Base-by-base conservation (phyloP, 73 alveolate species). In the Blepharisma japonicum region DNA sequence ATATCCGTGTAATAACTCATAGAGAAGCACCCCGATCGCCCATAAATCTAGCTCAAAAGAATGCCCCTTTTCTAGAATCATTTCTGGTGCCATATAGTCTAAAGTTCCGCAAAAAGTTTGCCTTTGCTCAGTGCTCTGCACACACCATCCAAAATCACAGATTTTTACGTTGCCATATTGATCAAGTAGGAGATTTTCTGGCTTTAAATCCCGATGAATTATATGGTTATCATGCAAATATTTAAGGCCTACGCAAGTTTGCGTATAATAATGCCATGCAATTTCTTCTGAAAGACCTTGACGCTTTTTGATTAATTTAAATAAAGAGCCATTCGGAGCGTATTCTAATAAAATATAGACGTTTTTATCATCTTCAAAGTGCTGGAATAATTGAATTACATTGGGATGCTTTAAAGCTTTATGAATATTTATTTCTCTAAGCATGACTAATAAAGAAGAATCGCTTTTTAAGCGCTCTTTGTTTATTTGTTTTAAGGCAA, bases 41-140 rank as follows among this genome's bases (percentile, higher is more conserved):
- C 99, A 95, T 8, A 92, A 71, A 81, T 95, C 99, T 8, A 93
- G 86, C 39, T 94, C 77, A 56, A 86, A 90, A 80, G 90, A 89
- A 61, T 95, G 93, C 6, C 85, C 83, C 25, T 74, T 74, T 50
- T 82, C 90, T 55, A 55, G 66, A 6, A 93, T 61, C 89, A 94
- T 95, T 78, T 96, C 99, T 18, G 99, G 99, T 6, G 98, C 97
- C 99, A 96, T 96, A 77, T 96, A 96, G 77, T 96, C 98, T 56
- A 90, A 87, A 6, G 98, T 93, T 3, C 99, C 99, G 53, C 99
- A 94, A 83, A 94, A 94, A 6, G 99, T 94, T 45, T 84, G 80
- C 91, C 95, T 81, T 68, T 82, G 20, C 87, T 91, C 78, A 56
- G 68, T 46, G 83, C 80, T 70, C n/a, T 70, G 68, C 9, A 45